Evolutionary conservation across 2,329 filamentous ascomycete species (phyloP), one percentile per base, ranked within the genome.

Genomic region (Fusarium gaditjirri): DNA sequence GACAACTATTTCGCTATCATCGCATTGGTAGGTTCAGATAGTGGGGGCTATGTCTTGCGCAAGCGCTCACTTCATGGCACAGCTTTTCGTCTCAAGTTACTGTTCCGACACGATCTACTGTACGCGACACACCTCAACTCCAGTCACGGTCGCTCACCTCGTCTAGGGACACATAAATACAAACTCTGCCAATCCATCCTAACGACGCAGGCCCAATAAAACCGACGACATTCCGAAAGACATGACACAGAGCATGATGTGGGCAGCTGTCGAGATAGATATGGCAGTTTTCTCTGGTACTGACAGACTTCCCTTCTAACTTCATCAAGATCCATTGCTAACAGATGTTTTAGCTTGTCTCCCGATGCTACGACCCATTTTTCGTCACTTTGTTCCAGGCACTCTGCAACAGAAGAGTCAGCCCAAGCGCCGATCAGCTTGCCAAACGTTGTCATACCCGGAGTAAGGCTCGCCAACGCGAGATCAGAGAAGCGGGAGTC

Each of bases 221-320:
- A 65, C 73, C 6, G 61, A 49, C 8, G 60, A 74, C 5, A 66
- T 75, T 2, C 65, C 73, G 2, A 61, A 71, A 9, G 71, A 74
- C 0, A 68, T 68, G 63, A 42, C 63, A 6, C 64, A 65, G 1
- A 73, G 19, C 11, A 68, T 74, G 62, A 65, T 75, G 44, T 63
- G 65, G 49, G 71, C 68, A 35, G 55, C 71, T 0, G 73, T 75
- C 4, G 73, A 75, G 38, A 62, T 75, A 0, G 74, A 75, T 11
- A 75, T 75, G 53, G 73, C 73, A 19, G 63, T 75, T 23, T 73
- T 75, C 5, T 74, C 71, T 0, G 65, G 73, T 72, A 61, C 23
- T 10, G 4, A 5, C 5, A 19, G 1, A 21, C 5, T 6, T 27
- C 6, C 12, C 7, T 11, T 8, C 0, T 0, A 4, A 8, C 19